Conservation (phyloP, 2,329 filamentous ascomycete species). For the Phialocephala subalpina region DNA sequence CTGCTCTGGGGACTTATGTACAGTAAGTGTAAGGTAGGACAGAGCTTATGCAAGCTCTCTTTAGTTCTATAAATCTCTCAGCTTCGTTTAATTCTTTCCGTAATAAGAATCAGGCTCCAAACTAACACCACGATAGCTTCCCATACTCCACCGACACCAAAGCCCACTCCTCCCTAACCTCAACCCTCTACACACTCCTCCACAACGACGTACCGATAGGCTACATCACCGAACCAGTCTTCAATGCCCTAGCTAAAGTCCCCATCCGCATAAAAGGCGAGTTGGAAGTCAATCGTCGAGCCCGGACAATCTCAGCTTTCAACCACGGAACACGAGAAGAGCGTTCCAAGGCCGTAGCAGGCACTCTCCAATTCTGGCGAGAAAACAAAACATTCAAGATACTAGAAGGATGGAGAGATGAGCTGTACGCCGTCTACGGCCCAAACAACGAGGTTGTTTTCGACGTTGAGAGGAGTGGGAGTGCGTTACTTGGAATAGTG, state of each 20-base stretch:
- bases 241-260: slow-evolving; percentile 56
- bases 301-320: slow-evolving; percentile 71
- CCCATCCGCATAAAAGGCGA: slow-evolving; percentile 61
- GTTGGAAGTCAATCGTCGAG: slow-evolving; percentile 65
- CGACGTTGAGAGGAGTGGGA: slow-evolving; percentile 79
- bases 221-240: slow-evolving; percentile 61
- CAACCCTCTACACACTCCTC: slow-evolving; percentile 71
- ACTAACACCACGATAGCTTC: slow-evolving; percentile 62
- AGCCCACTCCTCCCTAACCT: slow-evolving; percentile 61
- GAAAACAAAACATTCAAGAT: slow-evolving; percentile 76
- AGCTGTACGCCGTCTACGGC: slow-evolving; percentile 81
- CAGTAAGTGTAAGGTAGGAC: not conserved
- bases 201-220: slow-evolving; percentile 72
- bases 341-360: slow-evolving; percentile 63
- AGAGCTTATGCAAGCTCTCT: not conserved
- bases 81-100: not conserved
- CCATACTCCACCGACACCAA: slow-evolving; percentile 69
- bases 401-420: slow-evolving; percentile 80
- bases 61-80: not conserved
- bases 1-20: not conserved
- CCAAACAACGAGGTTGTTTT: slow-evolving; percentile 69
- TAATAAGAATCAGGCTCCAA: not conserved
- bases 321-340: slow-evolving; percentile 64
- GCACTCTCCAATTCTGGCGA: slow-evolving; percentile 73
- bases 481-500: slow-evolving; percentile 76